Percentiles rank a stretch among this genome's conserved stretches.
Conservation (phyloP, 169 alveolate genomes). For the Babesia ovis region DNA sequence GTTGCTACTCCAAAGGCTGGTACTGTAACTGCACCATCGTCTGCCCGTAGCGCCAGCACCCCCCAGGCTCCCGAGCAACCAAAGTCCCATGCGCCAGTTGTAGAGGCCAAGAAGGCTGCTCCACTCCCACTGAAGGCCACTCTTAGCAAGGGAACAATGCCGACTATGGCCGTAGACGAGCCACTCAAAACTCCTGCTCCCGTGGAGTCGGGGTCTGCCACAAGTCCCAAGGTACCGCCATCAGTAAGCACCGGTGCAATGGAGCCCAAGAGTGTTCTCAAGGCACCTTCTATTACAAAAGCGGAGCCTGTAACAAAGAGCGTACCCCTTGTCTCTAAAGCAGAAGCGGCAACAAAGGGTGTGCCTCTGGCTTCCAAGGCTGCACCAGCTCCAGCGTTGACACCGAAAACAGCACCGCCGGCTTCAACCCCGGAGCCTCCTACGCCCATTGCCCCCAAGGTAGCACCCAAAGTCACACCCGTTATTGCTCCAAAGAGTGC, state of each 20-base stretch:
- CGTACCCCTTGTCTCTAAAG: background rate
- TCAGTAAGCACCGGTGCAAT: background rate
- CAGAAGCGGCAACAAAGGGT: background rate
- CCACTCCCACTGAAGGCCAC: constrained; percentile 1
- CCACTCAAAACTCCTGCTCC: constrained; percentile 1
- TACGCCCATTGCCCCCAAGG: background rate
- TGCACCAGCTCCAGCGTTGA: background rate
- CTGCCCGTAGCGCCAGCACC: background rate
- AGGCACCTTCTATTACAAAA: background rate
- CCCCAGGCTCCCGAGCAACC: background rate
- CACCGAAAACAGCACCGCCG: background rate
- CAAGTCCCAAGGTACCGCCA: background rate
- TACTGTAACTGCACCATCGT: background rate
- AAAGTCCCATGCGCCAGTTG: background rate
- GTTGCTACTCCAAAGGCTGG: background rate
- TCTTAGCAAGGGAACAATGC: background rate
- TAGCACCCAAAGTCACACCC: background rate
- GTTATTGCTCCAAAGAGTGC: constrained; percentile 1
- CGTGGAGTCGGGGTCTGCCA: background rate
- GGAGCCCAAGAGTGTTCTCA: background rate
- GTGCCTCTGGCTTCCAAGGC: background rate
- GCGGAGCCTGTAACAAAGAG: background rate
- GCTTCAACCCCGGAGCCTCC: constrained; percentile 4
- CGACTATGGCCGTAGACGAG: background rate
- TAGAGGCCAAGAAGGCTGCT: background rate